Conservation (phyloP, 2,329 filamentous ascomycete genomes). For the Fusarium sp. region DNA sequence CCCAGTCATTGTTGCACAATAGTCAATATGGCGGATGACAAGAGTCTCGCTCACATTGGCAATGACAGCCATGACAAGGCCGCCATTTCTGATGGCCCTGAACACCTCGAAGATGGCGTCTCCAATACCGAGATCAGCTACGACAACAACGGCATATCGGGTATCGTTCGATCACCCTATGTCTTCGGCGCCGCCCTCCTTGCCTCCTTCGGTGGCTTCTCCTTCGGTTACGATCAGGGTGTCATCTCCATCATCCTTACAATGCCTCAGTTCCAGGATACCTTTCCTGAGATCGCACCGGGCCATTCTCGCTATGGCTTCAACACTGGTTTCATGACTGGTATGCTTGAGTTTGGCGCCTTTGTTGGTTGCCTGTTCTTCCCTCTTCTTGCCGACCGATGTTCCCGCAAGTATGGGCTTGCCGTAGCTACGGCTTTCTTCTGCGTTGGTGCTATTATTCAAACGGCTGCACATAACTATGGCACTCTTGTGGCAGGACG, state of each 20-base stretch:
- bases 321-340: conserved; percentile 51
- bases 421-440: conserved; percentile 41
- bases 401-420: conserved; percentile 40
- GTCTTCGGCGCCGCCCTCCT: conserved; percentile 57
- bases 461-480: conserved; percentile 33
- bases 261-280: conserved; percentile 56
- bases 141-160: too few relatives aligned
- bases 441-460: conserved; percentile 35
- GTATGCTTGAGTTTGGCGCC: conserved; percentile 62
- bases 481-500: conserved; percentile 30
- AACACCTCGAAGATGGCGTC: too few relatives aligned
- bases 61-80: too few relatives aligned
- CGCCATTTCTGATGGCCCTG: too few relatives aligned
- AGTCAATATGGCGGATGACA: too few relatives aligned
- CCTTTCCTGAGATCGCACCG: conserved; percentile 47
- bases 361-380: conserved; percentile 53
- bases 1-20: too few relatives aligned
- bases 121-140: too few relatives aligned
- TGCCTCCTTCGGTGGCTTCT: too few relatives aligned
- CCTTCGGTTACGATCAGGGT: conserved; percentile 45
- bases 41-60: too few relatives aligned
- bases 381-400: conserved; percentile 36
- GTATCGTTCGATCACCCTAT: conserved; percentile 54
- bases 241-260: conserved; percentile 56
- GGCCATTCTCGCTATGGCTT: conserved; percentile 45